phyloP scores from a whole-genome alignment of 352 stramenopile species.

The Globisporangium barbulae region DNA sequence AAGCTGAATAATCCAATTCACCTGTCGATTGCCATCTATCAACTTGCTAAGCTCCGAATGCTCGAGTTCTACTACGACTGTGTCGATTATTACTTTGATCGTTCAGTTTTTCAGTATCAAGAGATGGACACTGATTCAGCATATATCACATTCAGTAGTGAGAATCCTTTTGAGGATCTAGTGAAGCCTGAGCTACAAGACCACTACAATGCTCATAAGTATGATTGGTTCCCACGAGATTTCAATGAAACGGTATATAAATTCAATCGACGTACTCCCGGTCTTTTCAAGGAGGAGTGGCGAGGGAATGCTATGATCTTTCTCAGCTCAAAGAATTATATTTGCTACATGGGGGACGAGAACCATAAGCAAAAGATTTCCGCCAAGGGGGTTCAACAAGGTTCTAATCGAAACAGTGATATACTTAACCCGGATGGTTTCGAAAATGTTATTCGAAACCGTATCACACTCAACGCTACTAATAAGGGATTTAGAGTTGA shows the following conservation, averaged over 20 bases:
- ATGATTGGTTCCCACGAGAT: slow-evolving; percentile 20
- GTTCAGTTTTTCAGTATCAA: slow-evolving; percentile 16
- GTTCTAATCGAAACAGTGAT: not conserved
- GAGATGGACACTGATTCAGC: slow-evolving; percentile 18
- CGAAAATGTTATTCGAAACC: not conserved
- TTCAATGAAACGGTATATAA: not conserved
- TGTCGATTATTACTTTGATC: slow-evolving; percentile 17
- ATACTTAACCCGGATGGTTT: slow-evolving; percentile 4
- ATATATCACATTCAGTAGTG: slow-evolving; percentile 14
- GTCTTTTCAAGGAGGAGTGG: slow-evolving; percentile 25
- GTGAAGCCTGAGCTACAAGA: slow-evolving; percentile 18
- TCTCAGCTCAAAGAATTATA: slow-evolving; percentile 20
- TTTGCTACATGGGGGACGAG: slow-evolving; percentile 12
- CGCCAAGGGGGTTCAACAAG: slow-evolving; percentile 16
- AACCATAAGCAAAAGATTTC: slow-evolving; percentile 14
- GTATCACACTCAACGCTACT: not conserved
- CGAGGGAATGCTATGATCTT: slow-evolving; percentile 18
- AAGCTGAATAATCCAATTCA: slow-evolving; percentile 15
- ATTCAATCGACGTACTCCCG: slow-evolving; percentile 14
- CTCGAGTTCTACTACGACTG: slow-evolving; percentile 17
- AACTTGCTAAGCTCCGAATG: slow-evolving; percentile 16
- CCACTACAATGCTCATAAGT: slow-evolving; percentile 13
- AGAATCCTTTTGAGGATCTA: slow-evolving; percentile 14
- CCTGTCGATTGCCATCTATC: slow-evolving; percentile 13
- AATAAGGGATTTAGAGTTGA: not conserved